Percentiles rank a stretch among this genome's conserved stretches.
Evolutionary conservation across 495 filamentous ascomycete genomes (phyloP).

Genomic region (Schizothecium vesticola): DNA sequence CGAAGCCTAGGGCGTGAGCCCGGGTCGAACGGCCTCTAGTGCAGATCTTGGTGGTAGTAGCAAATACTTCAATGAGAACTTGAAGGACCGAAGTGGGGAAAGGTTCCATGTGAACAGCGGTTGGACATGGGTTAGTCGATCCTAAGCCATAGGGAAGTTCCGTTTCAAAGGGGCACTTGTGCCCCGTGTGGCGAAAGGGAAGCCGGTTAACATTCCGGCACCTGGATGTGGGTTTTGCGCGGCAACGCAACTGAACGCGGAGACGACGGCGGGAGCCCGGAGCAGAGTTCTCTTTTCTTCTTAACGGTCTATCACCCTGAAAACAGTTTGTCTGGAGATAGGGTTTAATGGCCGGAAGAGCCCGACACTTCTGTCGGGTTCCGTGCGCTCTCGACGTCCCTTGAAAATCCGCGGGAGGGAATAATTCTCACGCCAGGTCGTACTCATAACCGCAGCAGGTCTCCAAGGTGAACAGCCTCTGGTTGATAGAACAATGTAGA

Average conservation of each 20-base stretch:
- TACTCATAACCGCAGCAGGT: slow-evolving; percentile 68
- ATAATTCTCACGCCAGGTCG: slow-evolving; percentile 63
- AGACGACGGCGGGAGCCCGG: slow-evolving; percentile 57
- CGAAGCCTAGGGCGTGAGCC: slow-evolving; percentile 64
- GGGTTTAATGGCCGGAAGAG: slow-evolving; percentile 56
- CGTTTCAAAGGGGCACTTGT: slow-evolving; percentile 57
- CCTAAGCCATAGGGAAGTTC: slow-evolving; percentile 61
- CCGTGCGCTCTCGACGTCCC: slow-evolving; percentile 61
- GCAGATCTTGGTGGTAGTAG: slow-evolving; percentile 71
- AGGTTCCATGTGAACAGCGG: slow-evolving; percentile 65
- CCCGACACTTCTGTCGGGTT: slow-evolving; percentile 59
- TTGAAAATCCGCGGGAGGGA: slow-evolving; percentile 66
- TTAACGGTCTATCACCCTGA: slow-evolving; percentile 54
- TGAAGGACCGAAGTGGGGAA: slow-evolving; percentile 68
- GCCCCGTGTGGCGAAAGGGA: slow-evolving; percentile 59
- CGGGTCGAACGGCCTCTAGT: slow-evolving; percentile 63
- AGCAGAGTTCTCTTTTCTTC: slow-evolving; percentile 70
- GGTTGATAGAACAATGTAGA: slow-evolving; percentile 70
- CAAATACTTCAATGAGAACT: slow-evolving; percentile 72
- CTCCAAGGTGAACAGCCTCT: slow-evolving; percentile 69
- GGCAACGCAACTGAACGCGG: slow-evolving; percentile 62
- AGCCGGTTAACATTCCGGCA: slow-evolving; percentile 67
- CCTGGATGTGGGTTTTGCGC: slow-evolving; percentile 61
- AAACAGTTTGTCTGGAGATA: slow-evolving; percentile 57
- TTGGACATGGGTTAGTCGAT: slow-evolving; percentile 66